A percentile compares a stretch with the other conserved stretches of the same genome.
phyloP scores from a whole-genome alignment of 1,284 basidiomycete genomes.

The Pseudozyma flocculosa region DNA sequence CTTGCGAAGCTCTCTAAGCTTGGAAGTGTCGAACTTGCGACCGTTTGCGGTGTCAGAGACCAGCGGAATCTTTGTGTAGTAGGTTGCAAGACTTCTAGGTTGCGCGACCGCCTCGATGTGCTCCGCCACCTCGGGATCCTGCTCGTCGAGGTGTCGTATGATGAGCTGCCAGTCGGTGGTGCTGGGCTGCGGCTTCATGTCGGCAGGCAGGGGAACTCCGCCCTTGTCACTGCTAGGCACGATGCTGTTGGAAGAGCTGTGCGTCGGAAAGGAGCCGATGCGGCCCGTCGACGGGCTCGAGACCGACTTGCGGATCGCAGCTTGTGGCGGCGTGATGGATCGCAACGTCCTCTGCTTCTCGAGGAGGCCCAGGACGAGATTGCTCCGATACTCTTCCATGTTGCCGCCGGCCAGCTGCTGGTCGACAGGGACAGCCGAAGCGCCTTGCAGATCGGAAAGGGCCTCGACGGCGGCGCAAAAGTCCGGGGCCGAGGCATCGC shows the following conservation, averaged over 20 bases:
- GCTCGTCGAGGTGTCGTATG: constrained; percentile 81
- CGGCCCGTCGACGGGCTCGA: constrained; percentile 63
- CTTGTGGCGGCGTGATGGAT: neutral
- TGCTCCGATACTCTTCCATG: constrained; percentile 90
- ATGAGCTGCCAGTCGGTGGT: constrained; percentile 80
- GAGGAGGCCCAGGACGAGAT: constrained; percentile 84
- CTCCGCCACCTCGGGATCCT: constrained; percentile 17
- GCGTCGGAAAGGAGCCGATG: constrained; percentile 21
- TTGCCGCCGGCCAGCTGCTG: constrained; percentile 85
- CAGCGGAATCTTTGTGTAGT: constrained; percentile 48
- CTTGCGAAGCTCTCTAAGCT: constrained; percentile 86
- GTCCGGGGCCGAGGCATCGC: constrained; percentile 6
- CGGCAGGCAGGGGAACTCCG: constrained; percentile 53
- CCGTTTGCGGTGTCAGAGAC: constrained; percentile 40
- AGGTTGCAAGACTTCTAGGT: constrained; percentile 68
- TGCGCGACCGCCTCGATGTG: constrained; percentile 61
- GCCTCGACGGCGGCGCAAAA: constrained; percentile 37
- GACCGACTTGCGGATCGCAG: constrained; percentile 61
- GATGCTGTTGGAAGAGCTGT: constrained; percentile 54
- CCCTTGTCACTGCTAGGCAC: constrained; percentile 56
- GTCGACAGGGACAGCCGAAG: constrained; percentile 84
- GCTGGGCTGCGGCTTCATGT: constrained; percentile 57
- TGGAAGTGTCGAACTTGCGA: constrained; percentile 82
- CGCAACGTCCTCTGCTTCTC: constrained; percentile 56
- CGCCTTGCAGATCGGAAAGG: constrained; percentile 61